Conservation (phyloP, 305 asterid genomes). For the Euphrasia arctica region DNA sequence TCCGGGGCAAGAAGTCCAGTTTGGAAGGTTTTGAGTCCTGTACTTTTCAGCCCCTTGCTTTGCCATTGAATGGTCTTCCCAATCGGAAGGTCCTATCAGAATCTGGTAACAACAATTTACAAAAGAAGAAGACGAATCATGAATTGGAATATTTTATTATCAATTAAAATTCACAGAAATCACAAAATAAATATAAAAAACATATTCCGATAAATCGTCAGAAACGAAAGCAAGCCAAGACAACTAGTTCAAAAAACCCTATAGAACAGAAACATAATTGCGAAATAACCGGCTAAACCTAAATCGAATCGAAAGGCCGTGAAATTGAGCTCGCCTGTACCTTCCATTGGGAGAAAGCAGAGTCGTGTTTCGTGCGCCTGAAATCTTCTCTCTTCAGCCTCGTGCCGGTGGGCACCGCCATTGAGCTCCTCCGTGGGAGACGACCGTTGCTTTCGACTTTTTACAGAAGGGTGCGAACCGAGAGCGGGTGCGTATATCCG, state of each 20-base stretch:
- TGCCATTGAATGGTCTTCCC: conserved; percentile 62
- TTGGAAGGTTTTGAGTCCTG: conserved; percentile 79
- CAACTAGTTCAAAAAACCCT: background rate
- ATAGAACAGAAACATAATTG: background rate
- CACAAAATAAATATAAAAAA: too few species aligned
- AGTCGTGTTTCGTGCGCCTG: conserved; percentile 66
- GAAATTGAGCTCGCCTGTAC: conserved; percentile 26
- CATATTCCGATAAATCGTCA: too few species aligned
- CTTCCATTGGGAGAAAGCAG: conserved; percentile 89
- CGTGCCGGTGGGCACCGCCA: conserved; percentile 31
- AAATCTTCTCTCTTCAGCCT: conserved; percentile 71
- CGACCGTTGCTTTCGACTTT: conserved; percentile 28
- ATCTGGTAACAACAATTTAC: conserved; percentile 39
- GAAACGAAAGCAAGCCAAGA: too few species aligned
- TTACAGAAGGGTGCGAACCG: background rate
- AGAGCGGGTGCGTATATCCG: too few species aligned
- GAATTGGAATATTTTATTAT: too few species aligned
- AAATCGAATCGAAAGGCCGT: background rate
- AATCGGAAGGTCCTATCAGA: conserved; percentile 71
- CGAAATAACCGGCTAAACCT: conserved; percentile 11
- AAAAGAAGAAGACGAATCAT: too few species aligned
- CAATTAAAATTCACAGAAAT: background rate
- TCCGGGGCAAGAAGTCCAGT: conserved; percentile 64
- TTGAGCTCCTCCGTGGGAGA: conserved; percentile 18
- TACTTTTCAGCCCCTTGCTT: conserved; percentile 81